phyloP scores from a whole-genome alignment of 2,329 filamentous ascomycete genomes.

The Microcyclosporella mali region DNA sequence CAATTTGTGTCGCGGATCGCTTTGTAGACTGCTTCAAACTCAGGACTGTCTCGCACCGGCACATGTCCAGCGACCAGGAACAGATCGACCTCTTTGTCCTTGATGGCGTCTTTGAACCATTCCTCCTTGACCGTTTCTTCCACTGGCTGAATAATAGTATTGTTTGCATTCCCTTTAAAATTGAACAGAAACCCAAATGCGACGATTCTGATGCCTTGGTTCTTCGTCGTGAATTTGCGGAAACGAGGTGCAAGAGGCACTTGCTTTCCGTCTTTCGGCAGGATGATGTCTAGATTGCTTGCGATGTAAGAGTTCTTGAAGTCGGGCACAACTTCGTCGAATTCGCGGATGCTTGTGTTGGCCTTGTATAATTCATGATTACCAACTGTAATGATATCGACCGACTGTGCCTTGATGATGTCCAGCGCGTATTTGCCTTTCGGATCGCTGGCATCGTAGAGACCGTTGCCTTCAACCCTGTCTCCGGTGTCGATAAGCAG shows the following conservation, averaged over 20 bases:
- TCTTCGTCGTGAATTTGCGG: slow-evolving; percentile 85
- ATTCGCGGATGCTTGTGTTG: slow-evolving; percentile 71
- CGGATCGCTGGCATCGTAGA: slow-evolving; percentile 83
- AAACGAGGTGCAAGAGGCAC: slow-evolving; percentile 75
- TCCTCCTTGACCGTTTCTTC: slow-evolving; percentile 71
- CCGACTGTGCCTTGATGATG: slow-evolving; percentile 72
- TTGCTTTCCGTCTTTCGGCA: slow-evolving; percentile 62
- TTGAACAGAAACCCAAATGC: slow-evolving; percentile 95
- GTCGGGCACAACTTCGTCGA: slow-evolving; percentile 71
- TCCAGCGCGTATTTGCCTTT: slow-evolving; percentile 86
- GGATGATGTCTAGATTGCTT: slow-evolving; percentile 85
- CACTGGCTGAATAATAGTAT: slow-evolving; percentile 76
- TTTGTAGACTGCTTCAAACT: slow-evolving; percentile 70
- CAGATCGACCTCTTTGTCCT: slow-evolving; percentile 71
- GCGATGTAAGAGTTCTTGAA: slow-evolving; percentile 77
- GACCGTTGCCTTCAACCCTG: slow-evolving; percentile 84
- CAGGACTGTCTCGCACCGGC: slow-evolving; percentile 65
- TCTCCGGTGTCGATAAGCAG: slow-evolving; percentile 95
- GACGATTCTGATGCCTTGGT: slow-evolving; percentile 73
- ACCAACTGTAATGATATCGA: slow-evolving; percentile 80
- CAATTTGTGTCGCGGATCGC: slow-evolving; percentile 71
- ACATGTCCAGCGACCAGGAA: slow-evolving; percentile 86
- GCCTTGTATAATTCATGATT: slow-evolving; percentile 93
- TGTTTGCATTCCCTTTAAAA: slow-evolving; percentile 85
- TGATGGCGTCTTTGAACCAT: slow-evolving; percentile 84